Evolutionary conservation across 2,329 filamentous ascomycete genomes (phyloP).

Genomic region (Clonostachys byssicola): DNA sequence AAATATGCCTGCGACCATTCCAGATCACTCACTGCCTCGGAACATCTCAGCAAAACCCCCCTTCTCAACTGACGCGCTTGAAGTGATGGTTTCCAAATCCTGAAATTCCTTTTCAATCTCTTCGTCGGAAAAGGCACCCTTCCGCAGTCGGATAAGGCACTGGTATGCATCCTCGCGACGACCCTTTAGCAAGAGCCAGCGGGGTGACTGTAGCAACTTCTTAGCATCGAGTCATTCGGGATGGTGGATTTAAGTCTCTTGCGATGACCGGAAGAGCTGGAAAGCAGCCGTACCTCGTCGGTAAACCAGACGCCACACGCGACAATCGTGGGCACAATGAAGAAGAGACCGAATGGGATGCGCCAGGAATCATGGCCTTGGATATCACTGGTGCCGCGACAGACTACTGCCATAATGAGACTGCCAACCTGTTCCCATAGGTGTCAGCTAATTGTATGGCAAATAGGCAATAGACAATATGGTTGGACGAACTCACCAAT

Average conservation of each 20-base stretch:
- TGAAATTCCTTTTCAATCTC: constrained; percentile 13
- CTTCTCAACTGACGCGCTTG: neutral
- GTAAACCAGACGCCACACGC: constrained; percentile 15
- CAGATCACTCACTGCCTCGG: neutral
- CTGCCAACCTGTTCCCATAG: constrained; percentile 6
- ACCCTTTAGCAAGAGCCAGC: constrained; percentile 19
- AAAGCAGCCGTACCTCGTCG: constrained; percentile 23
- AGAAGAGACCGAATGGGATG: constrained; percentile 27
- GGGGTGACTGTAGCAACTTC: constrained; percentile 11
- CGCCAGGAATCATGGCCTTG: constrained; percentile 19
- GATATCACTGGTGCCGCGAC: constrained; percentile 19
- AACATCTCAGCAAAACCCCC: constrained; percentile 1
- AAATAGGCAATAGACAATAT: neutral
- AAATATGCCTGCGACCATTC: too few species aligned
- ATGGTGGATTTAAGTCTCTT: too few species aligned
- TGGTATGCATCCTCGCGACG: constrained; percentile 17
- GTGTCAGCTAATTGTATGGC: too few species aligned
- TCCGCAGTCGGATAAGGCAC: constrained; percentile 13
- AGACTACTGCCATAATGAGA: constrained; percentile 14
- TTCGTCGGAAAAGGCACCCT: constrained; percentile 14
- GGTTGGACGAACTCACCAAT: constrained; percentile 6
- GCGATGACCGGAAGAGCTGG: too few species aligned
- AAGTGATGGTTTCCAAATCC: neutral
- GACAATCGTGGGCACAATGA: constrained; percentile 15
- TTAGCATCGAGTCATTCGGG: too few species aligned